Conservation (phyloP, 1,139 yeast genomes). For the Suhomyces chickasaworum region DNA sequence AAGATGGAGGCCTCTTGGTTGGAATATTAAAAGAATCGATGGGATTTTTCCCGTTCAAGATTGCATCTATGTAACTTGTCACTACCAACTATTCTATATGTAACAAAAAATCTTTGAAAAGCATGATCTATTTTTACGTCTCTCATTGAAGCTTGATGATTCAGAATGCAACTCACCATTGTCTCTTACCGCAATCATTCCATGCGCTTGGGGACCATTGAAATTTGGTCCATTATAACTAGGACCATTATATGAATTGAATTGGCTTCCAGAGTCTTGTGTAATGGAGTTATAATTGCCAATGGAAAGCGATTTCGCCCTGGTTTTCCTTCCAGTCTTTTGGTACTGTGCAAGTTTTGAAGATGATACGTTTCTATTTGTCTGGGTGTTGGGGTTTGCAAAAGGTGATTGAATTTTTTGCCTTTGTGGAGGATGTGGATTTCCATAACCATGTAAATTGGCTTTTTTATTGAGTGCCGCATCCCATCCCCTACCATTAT, state of each 20-base stretch:
- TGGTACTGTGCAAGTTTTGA: slow-evolving; percentile 15
- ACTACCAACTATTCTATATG: slow-evolving; percentile 6
- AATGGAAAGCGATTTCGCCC: slow-evolving; percentile 21
- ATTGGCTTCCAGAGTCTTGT: slow-evolving; percentile 23
- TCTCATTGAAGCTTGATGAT: slow-evolving; percentile 36
- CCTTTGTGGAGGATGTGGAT: slow-evolving; percentile 60
- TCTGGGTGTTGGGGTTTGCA: slow-evolving; percentile 8
- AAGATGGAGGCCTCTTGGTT: too few relatives aligned
- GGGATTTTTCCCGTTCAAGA: background rate
- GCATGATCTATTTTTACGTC: slow-evolving; percentile 26
- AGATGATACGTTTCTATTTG: slow-evolving; percentile 13
- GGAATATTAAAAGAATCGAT: background rate
- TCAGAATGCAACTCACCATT: slow-evolving; percentile 45
- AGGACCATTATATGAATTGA: slow-evolving; percentile 10
- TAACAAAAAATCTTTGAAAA: slow-evolving; percentile 16
- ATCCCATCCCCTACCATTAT: slow-evolving; percentile 85
- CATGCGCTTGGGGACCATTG: slow-evolving; percentile 18
- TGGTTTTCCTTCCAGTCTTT: slow-evolving; percentile 10
- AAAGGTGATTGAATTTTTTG: slow-evolving; percentile 29
- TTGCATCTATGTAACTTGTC: background rate
- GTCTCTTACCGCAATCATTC: slow-evolving; percentile 39
- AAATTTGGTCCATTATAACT: slow-evolving; percentile 8
- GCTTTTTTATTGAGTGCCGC: slow-evolving; percentile 76
- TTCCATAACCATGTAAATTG: slow-evolving; percentile 78
- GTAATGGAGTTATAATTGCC: slow-evolving; percentile 35